These are phyloP conservation scores for Fraxinus cuspidata DNA, from an alignment of 257 asterid species.

Conservation along the genomic window DNA sequence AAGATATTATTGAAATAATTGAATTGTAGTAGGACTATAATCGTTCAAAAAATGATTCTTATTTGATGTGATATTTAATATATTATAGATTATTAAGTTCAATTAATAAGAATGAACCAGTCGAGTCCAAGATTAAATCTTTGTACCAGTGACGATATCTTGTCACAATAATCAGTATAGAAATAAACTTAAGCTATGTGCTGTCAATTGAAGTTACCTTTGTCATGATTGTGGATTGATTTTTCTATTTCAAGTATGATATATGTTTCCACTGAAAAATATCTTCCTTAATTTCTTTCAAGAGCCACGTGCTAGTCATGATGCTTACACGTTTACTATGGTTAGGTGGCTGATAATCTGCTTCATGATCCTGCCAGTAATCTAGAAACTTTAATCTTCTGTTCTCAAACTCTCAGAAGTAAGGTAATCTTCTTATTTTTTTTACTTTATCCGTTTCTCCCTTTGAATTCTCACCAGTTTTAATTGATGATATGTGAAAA, in stretches of 20 bases:
- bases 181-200: neutral
- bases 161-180: neutral
- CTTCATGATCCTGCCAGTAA: conserved; percentile 91
- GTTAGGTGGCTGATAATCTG: conserved; percentile 97
- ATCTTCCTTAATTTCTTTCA: conserved; percentile 12
- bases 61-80: too few species aligned
- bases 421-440: conserved; percentile 55
- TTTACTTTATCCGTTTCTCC: conserved; percentile 10
- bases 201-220: neutral
- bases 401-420: conserved; percentile 98
- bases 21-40: too few species aligned
- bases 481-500: conserved; percentile 20
- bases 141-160: neutral
- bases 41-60: too few species aligned
- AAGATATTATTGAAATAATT: too few species aligned
- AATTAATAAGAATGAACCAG: neutral
- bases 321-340: conserved; percentile 32
- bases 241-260: conserved; percentile 10
- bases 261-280: neutral
- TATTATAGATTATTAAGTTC: neutral
- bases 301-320: conserved; percentile 4
- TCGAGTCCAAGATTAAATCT: neutral
- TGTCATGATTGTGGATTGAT: neutral
- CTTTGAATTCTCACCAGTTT: neutral
- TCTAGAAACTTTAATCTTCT: conserved; percentile 89